Evolutionary conservation across 768 basidiomycete genomes (phyloP), one percentile per base, ranked within the genome.

Genomic region (Mrakia hoshinonis): DNA sequence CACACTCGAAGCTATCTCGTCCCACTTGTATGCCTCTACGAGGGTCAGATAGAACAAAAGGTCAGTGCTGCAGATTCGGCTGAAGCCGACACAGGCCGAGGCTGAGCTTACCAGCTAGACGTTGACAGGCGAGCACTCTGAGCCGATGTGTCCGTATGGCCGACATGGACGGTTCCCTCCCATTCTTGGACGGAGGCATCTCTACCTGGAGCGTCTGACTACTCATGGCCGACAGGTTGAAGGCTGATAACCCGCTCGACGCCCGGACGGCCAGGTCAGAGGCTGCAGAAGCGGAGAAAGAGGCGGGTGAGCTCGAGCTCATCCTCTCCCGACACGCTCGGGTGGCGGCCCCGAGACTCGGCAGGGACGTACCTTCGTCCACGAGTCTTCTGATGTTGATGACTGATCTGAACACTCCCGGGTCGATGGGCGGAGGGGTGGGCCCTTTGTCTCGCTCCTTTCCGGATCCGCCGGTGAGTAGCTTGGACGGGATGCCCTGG

Each of bases 1-100:
- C 34, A 94, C 92, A 76, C 89, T 91, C 0, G 90, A 89, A 1
- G 92, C 92, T 76, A 94, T 90, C 78, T 94, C 92, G 77, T 94
- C 92, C 13, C 86, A 84, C 77, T 87, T 86, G 76, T 94, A 94
- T 5, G 92, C 92, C 29, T 87, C 85, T 0, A 91, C 90, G 49
- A 15, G 24, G 24, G 26, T 55, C 29, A 29, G 22, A 36, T 7
- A 38, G 4, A n/a, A 22, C 34, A 61, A 34, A 20, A 31, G n/a
- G 10, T 5, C 4, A 36, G 20, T 34, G 34, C 58, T 61, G 31
- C 18, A 20, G 0, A 11, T n/a, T 6, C 18, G 36, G 34, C 9
- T 13, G n/a, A 39, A 31, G 11, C 31, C 18, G 58, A 38, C 15
- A 43, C 7, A 93, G 82, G 78, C 91, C 91, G 46, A 36, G n/a